Evolutionary conservation across 768 basidiomycete species (phyloP).

Genomic region (Rhizopogon rudus): DNA sequence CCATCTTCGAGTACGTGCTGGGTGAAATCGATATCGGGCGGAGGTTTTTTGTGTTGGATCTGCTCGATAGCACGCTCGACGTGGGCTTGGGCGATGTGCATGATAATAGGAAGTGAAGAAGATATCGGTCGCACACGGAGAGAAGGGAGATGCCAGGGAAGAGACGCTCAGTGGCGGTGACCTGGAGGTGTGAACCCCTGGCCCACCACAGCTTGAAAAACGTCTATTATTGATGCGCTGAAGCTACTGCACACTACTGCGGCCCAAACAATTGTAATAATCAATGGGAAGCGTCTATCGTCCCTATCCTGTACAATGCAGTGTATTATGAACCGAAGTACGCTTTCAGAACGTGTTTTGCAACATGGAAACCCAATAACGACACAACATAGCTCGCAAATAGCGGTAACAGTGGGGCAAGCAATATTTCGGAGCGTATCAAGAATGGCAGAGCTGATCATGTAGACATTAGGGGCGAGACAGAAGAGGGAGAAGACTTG

Average conservation of each 20-base stretch:
- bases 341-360: constrained; percentile 68
- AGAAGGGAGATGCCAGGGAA: background rate
- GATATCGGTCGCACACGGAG: constrained; percentile 2
- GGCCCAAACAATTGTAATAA: background rate
- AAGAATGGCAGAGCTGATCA: constrained; percentile 86
- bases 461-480: constrained; percentile 12
- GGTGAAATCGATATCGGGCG: constrained; percentile 81
- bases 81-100: constrained; percentile 30
- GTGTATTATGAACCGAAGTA: constrained; percentile 61
- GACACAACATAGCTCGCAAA: constrained; percentile 84
- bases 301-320: background rate
- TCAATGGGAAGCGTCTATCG: background rate
- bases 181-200: background rate
- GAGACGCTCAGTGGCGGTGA: constrained; percentile 7
- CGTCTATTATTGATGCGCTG: background rate
- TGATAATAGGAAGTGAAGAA: constrained; percentile 12
- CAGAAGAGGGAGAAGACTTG: constrained; percentile 1
- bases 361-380: constrained; percentile 87
- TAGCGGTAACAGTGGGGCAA: constrained; percentile 86
- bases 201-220: background rate
- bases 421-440: constrained; percentile 80
- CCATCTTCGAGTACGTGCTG: constrained; percentile 94
- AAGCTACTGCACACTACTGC: background rate
- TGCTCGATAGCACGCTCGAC: constrained; percentile 31
- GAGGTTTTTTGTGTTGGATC: constrained; percentile 37